These are phyloP conservation scores for Protomyces inouyei DNA, from an alignment of 1,139 yeast species.

Conservation along the genomic window DNA sequence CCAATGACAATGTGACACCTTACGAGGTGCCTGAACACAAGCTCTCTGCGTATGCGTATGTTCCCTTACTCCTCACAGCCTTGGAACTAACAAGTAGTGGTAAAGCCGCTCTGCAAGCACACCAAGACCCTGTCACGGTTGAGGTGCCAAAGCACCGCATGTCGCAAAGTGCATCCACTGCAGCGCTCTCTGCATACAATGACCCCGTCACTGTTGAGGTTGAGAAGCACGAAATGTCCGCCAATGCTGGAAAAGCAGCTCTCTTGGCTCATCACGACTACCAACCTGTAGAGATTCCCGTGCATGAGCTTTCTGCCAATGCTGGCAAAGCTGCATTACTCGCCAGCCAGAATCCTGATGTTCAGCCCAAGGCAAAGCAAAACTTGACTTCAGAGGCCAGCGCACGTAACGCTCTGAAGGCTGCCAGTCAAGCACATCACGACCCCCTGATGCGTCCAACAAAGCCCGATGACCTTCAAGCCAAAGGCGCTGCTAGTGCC, in stretches of 20 bases:
- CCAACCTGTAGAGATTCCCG: constrained; percentile 10
- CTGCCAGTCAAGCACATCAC: constrained; percentile 22
- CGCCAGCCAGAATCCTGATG: constrained; percentile 12
- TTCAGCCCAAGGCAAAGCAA: constrained; percentile 1
- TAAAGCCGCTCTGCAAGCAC: constrained; percentile 19
- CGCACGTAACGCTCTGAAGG: constrained; percentile 24
- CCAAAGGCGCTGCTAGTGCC: constrained; percentile 23
- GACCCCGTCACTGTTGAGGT: constrained; percentile 18
- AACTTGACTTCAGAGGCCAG: constrained; percentile 22
- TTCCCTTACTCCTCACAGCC: background rate
- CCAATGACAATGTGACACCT: constrained; percentile 8
- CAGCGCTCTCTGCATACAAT: constrained; percentile 15
- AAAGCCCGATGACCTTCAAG: constrained; percentile 22
- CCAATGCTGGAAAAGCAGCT: constrained; percentile 24
- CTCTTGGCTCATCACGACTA: constrained; percentile 21
- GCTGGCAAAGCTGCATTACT: constrained; percentile 23
- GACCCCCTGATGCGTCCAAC: constrained; percentile 23
- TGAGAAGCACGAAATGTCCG: constrained; percentile 13
- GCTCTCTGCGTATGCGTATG: constrained; percentile 23
- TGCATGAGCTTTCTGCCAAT: constrained; percentile 14
- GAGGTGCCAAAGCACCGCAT: constrained; percentile 20
- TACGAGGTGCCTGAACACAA: constrained; percentile 21
- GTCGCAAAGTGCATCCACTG: constrained; percentile 15
- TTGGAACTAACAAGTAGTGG: background rate
- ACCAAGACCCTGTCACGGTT: background rate